Conservation (phyloP, 345 rosid species). For the Salix udensis region DNA sequence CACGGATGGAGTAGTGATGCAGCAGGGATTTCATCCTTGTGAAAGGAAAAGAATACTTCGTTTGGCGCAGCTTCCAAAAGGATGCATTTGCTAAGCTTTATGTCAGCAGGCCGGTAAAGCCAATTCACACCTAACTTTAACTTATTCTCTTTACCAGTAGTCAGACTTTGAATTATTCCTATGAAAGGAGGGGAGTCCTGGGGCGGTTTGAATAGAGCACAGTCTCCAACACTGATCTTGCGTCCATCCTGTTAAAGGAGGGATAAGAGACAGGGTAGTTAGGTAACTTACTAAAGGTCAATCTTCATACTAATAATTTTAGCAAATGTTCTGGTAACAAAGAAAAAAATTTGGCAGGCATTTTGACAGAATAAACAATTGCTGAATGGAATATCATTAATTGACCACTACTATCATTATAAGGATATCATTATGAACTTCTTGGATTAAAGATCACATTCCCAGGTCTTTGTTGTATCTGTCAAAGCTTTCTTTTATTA, state of each 20-base stretch:
- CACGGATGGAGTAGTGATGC: constrained; percentile 95
- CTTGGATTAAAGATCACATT: background rate
- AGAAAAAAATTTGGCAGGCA: background rate
- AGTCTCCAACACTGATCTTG: constrained; percentile 76
- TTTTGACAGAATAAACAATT: background rate
- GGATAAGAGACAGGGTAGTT: background rate
- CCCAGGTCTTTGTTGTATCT: too few relatives aligned
- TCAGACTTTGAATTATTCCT: constrained; percentile 63
- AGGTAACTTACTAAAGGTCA: background rate
- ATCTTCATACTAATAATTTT: background rate
- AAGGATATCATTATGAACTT: background rate
- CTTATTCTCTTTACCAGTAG: constrained; percentile 45
- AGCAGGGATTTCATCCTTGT: constrained; percentile 85
- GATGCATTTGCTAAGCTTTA: constrained; percentile 83
- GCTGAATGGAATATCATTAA: background rate
- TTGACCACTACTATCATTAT: background rate
- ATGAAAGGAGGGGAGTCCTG: constrained; percentile 81
- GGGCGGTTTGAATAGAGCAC: constrained; percentile 84
- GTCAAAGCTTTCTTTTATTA: too few relatives aligned
- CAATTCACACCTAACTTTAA: constrained; percentile 69
- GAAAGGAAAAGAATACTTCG: constrained; percentile 92
- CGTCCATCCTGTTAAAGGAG: constrained; percentile 63
- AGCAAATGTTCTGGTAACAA: background rate
- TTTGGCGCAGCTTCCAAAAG: constrained; percentile 82
- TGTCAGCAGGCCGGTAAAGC: constrained; percentile 82